These are phyloP conservation scores for Sisymbrium irio DNA, from an alignment of 345 rosid genomes.

Conservation along the genomic window DNA sequence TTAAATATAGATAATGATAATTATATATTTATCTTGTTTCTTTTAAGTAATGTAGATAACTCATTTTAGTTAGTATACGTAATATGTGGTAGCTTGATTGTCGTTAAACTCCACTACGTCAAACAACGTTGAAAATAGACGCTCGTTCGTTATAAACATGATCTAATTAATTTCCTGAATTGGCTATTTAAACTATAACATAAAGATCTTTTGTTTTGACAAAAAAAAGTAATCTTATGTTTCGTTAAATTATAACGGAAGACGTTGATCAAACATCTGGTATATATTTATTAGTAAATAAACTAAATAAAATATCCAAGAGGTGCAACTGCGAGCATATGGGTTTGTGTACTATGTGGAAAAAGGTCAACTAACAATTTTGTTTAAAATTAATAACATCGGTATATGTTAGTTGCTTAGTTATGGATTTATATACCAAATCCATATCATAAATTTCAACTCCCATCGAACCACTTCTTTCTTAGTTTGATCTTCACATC, in stretches of 20 bases:
- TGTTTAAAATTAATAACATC: background rate
- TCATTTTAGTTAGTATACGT: background rate
- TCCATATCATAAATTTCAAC: conserved; percentile 33
- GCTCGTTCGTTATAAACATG: background rate
- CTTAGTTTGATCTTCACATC: background rate
- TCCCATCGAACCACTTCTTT: conserved; percentile 27
- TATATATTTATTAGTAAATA: too few species aligned
- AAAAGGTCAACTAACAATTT: conserved; percentile 21
- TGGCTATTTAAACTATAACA: too few species aligned
- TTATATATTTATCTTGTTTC: background rate
- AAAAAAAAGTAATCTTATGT: background rate
- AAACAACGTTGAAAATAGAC: too few species aligned
- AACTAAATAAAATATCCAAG: too few species aligned
- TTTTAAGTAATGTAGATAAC: background rate
- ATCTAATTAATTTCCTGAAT: too few species aligned
- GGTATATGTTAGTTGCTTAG: conserved; percentile 14
- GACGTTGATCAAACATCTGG: background rate
- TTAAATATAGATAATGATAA: background rate
- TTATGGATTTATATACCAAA: conserved; percentile 30
- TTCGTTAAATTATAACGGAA: background rate
- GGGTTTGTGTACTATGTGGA: background rate
- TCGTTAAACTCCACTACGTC: background rate
- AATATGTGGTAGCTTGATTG: background rate
- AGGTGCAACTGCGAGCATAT: background rate
- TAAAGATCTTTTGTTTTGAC: background rate